Evolutionary conservation across 2,329 filamentous ascomycete species (phyloP).

Genomic region (Scedosporium boydii): DNA sequence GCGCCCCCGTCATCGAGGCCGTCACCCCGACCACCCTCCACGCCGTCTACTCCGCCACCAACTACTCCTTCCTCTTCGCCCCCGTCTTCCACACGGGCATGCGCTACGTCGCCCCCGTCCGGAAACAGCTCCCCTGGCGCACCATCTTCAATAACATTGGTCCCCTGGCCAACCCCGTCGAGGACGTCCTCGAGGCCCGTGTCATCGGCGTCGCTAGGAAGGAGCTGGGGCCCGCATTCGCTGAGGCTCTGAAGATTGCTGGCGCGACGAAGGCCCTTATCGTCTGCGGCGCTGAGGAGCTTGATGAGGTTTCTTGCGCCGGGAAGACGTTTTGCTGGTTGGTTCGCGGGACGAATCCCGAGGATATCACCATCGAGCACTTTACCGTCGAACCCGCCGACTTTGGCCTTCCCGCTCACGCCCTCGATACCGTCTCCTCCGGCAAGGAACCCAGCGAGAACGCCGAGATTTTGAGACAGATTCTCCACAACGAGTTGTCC

Average conservation of each 20-base stretch:
- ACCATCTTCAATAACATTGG: slow-evolving; percentile 98
- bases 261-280: slow-evolving; percentile 79
- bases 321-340: slow-evolving; percentile 86
- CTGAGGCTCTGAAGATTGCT: slow-evolving; percentile 67
- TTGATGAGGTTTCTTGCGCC: slow-evolving; percentile 92
- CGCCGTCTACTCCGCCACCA: slow-evolving; percentile 66
- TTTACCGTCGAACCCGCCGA: slow-evolving; percentile 76
- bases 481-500: slow-evolving; percentile 64
- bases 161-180: slow-evolving; percentile 82
- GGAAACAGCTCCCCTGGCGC: slow-evolving; percentile 81
- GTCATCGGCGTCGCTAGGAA: slow-evolving; percentile 87
- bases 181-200: slow-evolving; percentile 75
- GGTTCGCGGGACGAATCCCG: slow-evolving; percentile 37
- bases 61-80: slow-evolving; percentile 93
- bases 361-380: slow-evolving; percentile 52
- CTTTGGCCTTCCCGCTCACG: slow-evolving; percentile 71
- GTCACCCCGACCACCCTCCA: slow-evolving; percentile 64
- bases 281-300: slow-evolving; percentile 86
- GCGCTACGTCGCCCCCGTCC: slow-evolving; percentile 76
- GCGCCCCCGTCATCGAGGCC: slow-evolving; percentile 62
- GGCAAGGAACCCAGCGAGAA: slow-evolving; percentile 84
- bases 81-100: slow-evolving; percentile 96
- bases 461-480: slow-evolving; percentile 68
- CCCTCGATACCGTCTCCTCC: slow-evolving; percentile 68
- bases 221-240: slow-evolving; percentile 81